Base-by-base conservation (phyloP, 495 filamentous ascomycete genomes). In the Xeromyces bisporus region DNA sequence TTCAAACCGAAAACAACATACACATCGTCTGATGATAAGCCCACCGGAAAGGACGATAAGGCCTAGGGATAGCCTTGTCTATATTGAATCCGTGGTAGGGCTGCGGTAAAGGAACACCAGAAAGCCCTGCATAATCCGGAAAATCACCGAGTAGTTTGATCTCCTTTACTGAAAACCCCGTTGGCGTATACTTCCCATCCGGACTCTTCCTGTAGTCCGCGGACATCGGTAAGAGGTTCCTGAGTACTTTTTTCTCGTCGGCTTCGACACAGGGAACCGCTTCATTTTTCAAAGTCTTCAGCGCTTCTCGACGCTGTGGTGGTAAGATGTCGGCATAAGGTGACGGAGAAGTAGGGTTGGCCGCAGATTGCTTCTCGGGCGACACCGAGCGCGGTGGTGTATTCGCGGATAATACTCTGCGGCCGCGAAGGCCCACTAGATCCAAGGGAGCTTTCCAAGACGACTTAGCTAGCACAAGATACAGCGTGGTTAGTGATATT, bases 1-100 rank as follows among this genome's bases (percentile, higher is more conserved):
- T n/a, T n/a, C n/a, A n/a, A n/a, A n/a, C n/a, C n/a, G n/a, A n/a
- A n/a, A n/a, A n/a, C n/a, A 15, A 64, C 75, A 37, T 69, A 91
- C 84, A 81, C 85, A 93, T 93, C 0, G 84, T 91, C 50, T 93
- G 85, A 48, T 89, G 79, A 48, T 93, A 93, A 1, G 62, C 52
- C 85, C 85, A 93, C 47, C 85, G 56, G 28, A 93, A 84, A 0
- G 85, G 85, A 16, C 85, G 64, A 48, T 80, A 77, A 9, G 75
- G 79, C 20, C 78, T 62, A n/a, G 78, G 65, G 11, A 65, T 45
- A 0, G 79, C 77, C 37, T 61, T 75, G 16, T 66, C 50, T 27
- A 79, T 73, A 35, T 76, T 55, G 40, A 80, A 81, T n/a, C 71
- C 57, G 2, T 31, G 32, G 41, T 80, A 83, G 0, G 78, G 61